These are phyloP conservation scores for Populus tomentosa DNA, from an alignment of 441 rosid genomes.

Conservation along the genomic window DNA sequence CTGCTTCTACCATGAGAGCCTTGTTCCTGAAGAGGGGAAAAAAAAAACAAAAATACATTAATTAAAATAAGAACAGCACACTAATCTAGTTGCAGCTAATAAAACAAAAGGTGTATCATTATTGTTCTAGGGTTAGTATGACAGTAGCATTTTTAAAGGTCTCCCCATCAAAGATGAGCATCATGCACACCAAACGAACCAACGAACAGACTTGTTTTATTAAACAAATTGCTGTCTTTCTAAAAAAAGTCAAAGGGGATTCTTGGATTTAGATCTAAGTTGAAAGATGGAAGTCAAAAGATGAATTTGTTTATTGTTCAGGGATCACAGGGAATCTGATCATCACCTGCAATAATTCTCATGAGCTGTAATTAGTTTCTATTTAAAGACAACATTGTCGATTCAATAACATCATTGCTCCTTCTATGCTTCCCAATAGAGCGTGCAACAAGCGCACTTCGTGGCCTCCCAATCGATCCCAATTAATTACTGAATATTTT, in stretches of 20 bases:
- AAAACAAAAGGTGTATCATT: slow-evolving; percentile 1
- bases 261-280: slow-evolving; percentile 32
- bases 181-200: background rate
- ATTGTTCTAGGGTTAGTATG: background rate
- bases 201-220: background rate
- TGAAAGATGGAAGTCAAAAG: slow-evolving; percentile 30
- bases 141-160: background rate
- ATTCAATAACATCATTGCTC: slow-evolving; percentile 27
- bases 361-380: slow-evolving; percentile 23
- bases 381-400: slow-evolving; percentile 30
- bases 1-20: slow-evolving; percentile 73
- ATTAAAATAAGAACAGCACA: background rate
- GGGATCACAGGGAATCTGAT: slow-evolving; percentile 22
- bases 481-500: background rate
- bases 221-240: background rate
- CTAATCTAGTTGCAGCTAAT: background rate
- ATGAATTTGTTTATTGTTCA: slow-evolving; percentile 6
- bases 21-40: slow-evolving; percentile 53
- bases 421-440: slow-evolving; percentile 3
- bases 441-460: background rate
- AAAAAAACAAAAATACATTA: background rate
- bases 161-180: background rate
- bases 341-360: slow-evolving; percentile 21
- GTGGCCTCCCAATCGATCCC: background rate
- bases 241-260: slow-evolving; percentile 37